Conservation (phyloP, 441 rosid species). For the Raphanus hybrid region DNA sequence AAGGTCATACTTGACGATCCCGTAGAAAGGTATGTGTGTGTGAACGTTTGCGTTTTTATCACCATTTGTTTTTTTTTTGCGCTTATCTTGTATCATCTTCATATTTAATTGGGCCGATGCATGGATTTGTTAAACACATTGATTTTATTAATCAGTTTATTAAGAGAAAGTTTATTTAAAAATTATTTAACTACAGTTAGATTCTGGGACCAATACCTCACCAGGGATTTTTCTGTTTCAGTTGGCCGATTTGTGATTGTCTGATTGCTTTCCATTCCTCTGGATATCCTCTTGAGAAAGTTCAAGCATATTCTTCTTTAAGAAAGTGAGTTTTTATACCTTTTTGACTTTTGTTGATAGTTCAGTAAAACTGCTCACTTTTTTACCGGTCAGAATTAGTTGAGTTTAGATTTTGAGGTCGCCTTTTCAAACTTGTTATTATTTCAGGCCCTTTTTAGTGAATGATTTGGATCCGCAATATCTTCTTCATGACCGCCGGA, state of each 20-base stretch:
- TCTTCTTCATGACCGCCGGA: conserved; percentile 95
- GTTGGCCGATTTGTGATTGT: conserved; percentile 96
- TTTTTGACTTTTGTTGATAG: conserved; percentile 13
- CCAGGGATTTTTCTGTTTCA: conserved; percentile 49
- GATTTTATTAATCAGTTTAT: conserved; percentile 10
- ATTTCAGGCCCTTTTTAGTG: conserved; percentile 81
- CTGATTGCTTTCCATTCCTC: conserved; percentile 87
- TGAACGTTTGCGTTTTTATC: neutral
- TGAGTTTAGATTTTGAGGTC: conserved; percentile 16
- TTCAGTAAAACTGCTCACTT: conserved; percentile 14
- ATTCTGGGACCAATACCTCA: conserved; percentile 21
- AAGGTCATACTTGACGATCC: conserved; percentile 77
- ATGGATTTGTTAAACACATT: conserved; percentile 13
- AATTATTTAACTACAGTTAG: conserved; percentile 20
- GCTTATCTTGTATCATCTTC: neutral
- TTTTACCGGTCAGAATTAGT: neutral
- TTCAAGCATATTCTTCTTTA: conserved; percentile 84
- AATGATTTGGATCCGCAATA: conserved; percentile 89
- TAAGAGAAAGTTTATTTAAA: neutral
- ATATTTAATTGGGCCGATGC: conserved; percentile 7
- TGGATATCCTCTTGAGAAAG: conserved; percentile 93
- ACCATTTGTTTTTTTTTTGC: neutral
- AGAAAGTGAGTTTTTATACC: conserved; percentile 66
- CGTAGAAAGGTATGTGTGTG: conserved; percentile 46
- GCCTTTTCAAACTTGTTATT: conserved; percentile 32